Percentiles rank a stretch among this genome's conserved stretches.
Conservation (phyloP, 176 grass and related monocot species). For the Saccharum officinarum region DNA sequence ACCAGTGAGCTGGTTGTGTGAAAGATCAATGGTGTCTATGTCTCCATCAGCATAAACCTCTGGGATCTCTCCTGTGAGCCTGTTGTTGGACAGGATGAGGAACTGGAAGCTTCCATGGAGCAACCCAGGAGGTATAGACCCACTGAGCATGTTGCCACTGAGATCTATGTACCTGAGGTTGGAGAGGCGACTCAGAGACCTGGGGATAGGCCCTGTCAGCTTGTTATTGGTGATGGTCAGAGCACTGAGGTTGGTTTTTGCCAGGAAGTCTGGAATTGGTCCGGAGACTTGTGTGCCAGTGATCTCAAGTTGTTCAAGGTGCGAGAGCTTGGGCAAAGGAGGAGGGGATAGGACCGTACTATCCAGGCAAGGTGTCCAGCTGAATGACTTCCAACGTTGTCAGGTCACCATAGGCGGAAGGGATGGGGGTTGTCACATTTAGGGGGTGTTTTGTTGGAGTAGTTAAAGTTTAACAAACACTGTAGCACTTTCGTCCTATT, state of each 20-base stretch:
- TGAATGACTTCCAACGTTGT: too few relatives aligned
- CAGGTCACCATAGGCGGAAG: too few relatives aligned
- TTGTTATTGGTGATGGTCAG: constrained; percentile 51
- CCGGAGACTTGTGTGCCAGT: constrained; percentile 43
- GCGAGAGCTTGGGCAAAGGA: constrained; percentile 43
- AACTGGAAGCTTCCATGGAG: constrained; percentile 41
- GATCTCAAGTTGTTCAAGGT: constrained; percentile 35
- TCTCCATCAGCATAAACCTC: constrained; percentile 23
- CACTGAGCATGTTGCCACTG: constrained; percentile 50
- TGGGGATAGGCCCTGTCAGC: constrained; percentile 48
- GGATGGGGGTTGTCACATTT: too few relatives aligned
- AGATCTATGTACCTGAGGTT: constrained; percentile 50
- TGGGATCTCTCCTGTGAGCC: constrained; percentile 43
- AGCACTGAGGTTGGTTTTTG: constrained; percentile 33
- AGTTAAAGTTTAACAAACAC: too few relatives aligned
- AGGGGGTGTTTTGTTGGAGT: too few relatives aligned
- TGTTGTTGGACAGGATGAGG: constrained; percentile 55
- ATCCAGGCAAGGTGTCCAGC: too few relatives aligned
- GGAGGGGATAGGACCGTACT: constrained; percentile 8
- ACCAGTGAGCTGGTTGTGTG: constrained; percentile 48
- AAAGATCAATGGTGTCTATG: constrained; percentile 44
- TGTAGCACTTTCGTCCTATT: too few relatives aligned
- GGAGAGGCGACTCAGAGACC: constrained; percentile 32
- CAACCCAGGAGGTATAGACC: constrained; percentile 45
- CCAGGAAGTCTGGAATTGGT: constrained; percentile 40